A percentile compares a stretch with the other conserved stretches of the same genome.
Evolutionary conservation across 345 rosid species (phyloP).

Genomic region (Camelina neglecta): DNA sequence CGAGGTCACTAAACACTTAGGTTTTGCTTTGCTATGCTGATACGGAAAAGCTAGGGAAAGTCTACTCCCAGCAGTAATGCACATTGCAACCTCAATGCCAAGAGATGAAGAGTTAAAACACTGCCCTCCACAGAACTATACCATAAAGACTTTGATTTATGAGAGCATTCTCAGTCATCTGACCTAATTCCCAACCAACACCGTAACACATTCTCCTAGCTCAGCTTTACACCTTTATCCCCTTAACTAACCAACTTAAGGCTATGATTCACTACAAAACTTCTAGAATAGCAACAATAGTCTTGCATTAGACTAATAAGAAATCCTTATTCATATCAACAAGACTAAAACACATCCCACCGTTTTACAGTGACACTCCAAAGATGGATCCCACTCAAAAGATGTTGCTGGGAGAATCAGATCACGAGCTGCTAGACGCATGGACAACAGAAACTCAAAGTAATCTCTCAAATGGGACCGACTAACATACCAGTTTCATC

Average conservation of each 20-base stretch:
- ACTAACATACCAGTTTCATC: conserved; percentile 68
- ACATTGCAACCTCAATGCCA: conserved; percentile 6
- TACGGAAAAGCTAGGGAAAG: not conserved
- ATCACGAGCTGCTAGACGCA: conserved; percentile 7
- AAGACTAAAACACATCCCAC: conserved; percentile 21
- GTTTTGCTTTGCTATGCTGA: conserved; percentile 5
- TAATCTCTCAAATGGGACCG: conserved; percentile 22
- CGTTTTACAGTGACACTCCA: not conserved
- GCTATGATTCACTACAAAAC: conserved; percentile 9
- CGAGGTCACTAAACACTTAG: conserved; percentile 8
- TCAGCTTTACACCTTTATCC: not conserved
- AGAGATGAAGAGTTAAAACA: conserved; percentile 3
- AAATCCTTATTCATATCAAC: conserved; percentile 13
- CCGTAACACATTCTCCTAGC: conserved; percentile 3
- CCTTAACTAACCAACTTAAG: conserved; percentile 18
- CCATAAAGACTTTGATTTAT: conserved; percentile 1
- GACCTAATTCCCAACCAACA: conserved; percentile 9
- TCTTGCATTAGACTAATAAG: conserved; percentile 27
- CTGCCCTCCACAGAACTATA: conserved; percentile 9
- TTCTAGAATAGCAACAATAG: conserved; percentile 10
- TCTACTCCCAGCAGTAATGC: not conserved
- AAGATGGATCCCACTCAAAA: conserved; percentile 37
- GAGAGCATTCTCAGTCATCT: not conserved
- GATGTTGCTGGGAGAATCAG: conserved; percentile 21
- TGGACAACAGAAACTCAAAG: conserved; percentile 28